Evolutionary conservation across 2,329 filamentous ascomycete genomes (phyloP).

Genomic region (Ascochyta clinopodiicola): DNA sequence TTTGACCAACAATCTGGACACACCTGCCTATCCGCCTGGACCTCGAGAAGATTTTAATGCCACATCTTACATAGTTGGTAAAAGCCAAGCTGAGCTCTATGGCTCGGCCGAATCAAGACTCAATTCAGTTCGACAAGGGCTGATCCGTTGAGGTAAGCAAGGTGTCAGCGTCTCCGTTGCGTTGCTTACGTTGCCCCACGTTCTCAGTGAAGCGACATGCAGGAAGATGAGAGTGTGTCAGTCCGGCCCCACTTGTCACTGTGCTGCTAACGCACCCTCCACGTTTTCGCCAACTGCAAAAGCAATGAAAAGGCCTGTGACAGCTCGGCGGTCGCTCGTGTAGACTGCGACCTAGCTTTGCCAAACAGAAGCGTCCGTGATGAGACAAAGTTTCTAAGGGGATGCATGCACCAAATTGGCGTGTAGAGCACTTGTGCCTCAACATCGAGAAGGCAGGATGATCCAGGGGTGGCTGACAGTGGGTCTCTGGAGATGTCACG

Average conservation of each 20-base stretch:
- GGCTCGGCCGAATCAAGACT: background rate
- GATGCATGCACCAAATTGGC: background rate
- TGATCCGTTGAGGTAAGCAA: background rate
- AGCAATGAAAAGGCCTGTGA: slow-evolving; percentile 13
- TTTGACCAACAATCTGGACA: background rate
- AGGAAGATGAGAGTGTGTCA: slow-evolving; percentile 22
- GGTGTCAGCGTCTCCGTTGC: no score
- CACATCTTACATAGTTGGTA: background rate
- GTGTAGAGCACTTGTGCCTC: background rate
- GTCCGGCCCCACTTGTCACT: slow-evolving; percentile 20
- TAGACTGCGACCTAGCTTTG: background rate
- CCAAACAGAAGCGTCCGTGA: background rate
- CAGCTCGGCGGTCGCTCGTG: slow-evolving; percentile 9
- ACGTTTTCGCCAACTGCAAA: slow-evolving; percentile 21
- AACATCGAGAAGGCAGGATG: slow-evolving; percentile 13
- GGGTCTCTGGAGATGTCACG: background rate
- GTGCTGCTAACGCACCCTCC: slow-evolving; percentile 26
- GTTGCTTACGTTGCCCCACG: slow-evolving; percentile 1
- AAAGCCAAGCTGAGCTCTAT: background rate
- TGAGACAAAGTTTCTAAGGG: background rate
- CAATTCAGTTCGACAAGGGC: background rate
- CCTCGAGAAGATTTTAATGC: background rate
- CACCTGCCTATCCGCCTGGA: background rate
- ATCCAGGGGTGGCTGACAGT: background rate
- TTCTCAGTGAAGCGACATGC: slow-evolving; percentile 15